Conservation (phyloP, 2,329 filamentous ascomycete species). For the Zopfia rhizophila region DNA sequence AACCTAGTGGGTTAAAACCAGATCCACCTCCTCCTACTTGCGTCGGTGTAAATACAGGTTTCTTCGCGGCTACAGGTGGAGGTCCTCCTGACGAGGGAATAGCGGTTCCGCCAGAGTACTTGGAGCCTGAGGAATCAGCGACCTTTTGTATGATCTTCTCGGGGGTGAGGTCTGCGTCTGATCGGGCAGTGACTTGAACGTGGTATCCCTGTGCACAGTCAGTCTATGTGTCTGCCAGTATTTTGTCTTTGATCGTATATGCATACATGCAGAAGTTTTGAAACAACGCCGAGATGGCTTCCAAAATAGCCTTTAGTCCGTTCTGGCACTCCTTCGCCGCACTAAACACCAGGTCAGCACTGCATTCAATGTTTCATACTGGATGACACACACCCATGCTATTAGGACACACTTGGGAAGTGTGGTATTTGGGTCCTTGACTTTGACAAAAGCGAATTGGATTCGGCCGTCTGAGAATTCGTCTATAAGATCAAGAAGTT, state of each 20-base stretch:
- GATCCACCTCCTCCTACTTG: conserved; percentile 64
- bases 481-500: conserved; percentile 88
- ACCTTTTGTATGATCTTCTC: conserved; percentile 93
- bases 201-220: conserved; percentile 77
- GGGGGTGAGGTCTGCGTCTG: conserved; percentile 86
- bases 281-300: conserved; percentile 87
- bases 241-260: conserved; percentile 6
- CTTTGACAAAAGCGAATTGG: conserved; percentile 96
- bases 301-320: conserved; percentile 98
- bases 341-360: conserved; percentile 60
- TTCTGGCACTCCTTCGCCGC: conserved; percentile 97
- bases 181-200: conserved; percentile 95
- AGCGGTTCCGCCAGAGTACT: conserved; percentile 79
- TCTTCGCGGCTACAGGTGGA: conserved; percentile 80
- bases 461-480: conserved; percentile 97
- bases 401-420: conserved; percentile 94
- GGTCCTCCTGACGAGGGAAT: conserved; percentile 66
- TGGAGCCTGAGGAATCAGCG: conserved; percentile 90
- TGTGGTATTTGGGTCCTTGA: conserved; percentile 91
- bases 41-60: conserved; percentile 91
- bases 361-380: background rate
- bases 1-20: conserved; percentile 75
- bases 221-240: conserved; percentile 60
- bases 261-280: conserved; percentile 85
- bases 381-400: conserved; percentile 72